Evolutionary conservation across 192 early-diverging fungal genomes (phyloP), one percentile per base, ranked within the genome.

Genomic region (Coemansia sp.): DNA sequence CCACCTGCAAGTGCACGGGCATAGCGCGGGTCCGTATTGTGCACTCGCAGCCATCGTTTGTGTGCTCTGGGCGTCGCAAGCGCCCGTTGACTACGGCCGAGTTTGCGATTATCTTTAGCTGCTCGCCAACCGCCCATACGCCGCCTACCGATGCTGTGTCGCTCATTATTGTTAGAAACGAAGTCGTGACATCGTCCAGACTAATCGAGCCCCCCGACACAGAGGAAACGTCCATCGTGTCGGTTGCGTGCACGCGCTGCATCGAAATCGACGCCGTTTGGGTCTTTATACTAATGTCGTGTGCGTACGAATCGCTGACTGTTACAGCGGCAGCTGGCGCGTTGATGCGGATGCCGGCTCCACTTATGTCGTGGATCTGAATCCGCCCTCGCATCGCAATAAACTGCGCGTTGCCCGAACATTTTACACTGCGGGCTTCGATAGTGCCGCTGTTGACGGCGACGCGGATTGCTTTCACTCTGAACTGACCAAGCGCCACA

Each of bases 371-470:
- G 64, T 53, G 21, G 7, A 75, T 35, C 4, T 44, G 46, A 23
- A 75, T 33, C 16, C 39, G 23, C 20, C 73, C 78, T 15, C 26
- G 2, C 21, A 66, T 63, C 24, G 65, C 73, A 0, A 75, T 34
- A 63, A 81, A 72, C 41, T 75, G 69, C 0, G 70, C 64, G 5
- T 20, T 23, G 8, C 61, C 34, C 11, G 8, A 26, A 12, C 38
- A 69, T 12, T 15, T 12, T 6, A 75, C 26, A 9, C 49, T 23
- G 6, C 15, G 14, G 9, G 65, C 64, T 23, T 60, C 33, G 15
- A 81, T 66, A 1, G 58, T n/a, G 15, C 78, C 78, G 30, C 68
- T 46, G 21, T 51, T 68, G 18, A 75, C 51, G 5, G 72, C 73
- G 8, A 81, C 45, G 3, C 78, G 73, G 33, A 81, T 12, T 7